A percentile compares a stretch with the other conserved stretches of the same genome.
These are phyloP conservation scores for Diversispora epigaea DNA, from an alignment of 192 early-diverging fungal species.

Conservation along the genomic window DNA sequence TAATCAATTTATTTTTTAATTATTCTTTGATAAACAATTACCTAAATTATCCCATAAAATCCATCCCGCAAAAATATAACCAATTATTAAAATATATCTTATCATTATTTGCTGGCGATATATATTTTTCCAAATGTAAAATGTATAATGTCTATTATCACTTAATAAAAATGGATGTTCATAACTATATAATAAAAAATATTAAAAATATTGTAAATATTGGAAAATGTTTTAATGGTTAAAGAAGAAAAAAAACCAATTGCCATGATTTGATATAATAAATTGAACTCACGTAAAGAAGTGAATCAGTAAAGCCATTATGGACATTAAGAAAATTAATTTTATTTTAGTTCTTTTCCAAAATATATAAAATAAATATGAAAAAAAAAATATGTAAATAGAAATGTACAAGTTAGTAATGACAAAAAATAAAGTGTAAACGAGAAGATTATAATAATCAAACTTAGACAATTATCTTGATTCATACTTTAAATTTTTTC, in stretches of 20 bases:
- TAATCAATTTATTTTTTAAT: no score
- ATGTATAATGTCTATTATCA: conserved; percentile 95
- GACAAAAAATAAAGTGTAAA: not conserved
- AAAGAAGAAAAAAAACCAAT: no score
- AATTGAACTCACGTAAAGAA: conserved; percentile 57
- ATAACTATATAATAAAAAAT: conserved; percentile 48
- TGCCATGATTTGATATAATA: not conserved
- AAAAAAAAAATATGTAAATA: not conserved
- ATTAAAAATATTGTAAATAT: not conserved
- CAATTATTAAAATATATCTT: conserved; percentile 64
- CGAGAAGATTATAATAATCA: no score
- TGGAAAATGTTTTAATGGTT: no score
- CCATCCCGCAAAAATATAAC: conserved; percentile 56
- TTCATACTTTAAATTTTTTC: not conserved
- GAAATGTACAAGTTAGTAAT: conserved; percentile 11
- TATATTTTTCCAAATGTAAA: conserved; percentile 89
- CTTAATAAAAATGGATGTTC: conserved; percentile 92
- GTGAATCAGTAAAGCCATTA: conserved; percentile 47
- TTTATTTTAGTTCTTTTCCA: not conserved
- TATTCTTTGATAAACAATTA: conserved; percentile 34
- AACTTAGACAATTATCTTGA: not conserved
- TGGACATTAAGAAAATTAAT: not conserved
- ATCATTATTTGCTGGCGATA: conserved; percentile 55
- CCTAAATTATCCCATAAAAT: conserved; percentile 46
- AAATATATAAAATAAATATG: not conserved